phyloP scores from a whole-genome alignment of 208 protist genomes.

The Leishmania lainsoni region DNA sequence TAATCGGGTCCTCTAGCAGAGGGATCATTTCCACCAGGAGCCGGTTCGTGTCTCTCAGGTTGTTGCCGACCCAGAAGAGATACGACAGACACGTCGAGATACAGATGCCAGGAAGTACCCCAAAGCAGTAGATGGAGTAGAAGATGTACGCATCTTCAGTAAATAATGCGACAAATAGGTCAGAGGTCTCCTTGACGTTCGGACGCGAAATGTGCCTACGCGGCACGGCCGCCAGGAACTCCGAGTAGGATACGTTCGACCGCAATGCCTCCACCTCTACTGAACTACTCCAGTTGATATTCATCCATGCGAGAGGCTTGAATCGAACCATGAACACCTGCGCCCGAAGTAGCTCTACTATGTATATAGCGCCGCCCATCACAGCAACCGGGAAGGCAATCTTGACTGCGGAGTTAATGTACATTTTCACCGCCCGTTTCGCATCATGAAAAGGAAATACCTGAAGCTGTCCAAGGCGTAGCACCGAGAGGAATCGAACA shows the following conservation, averaged over 20 bases:
- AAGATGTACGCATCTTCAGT: slow-evolving; percentile 56
- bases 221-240: slow-evolving; percentile 34
- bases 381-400: slow-evolving; percentile 60
- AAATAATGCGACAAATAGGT: slow-evolving; percentile 66
- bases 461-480: slow-evolving; percentile 68
- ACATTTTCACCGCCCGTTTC: slow-evolving; percentile 50
- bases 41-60: slow-evolving; percentile 52
- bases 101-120: slow-evolving; percentile 57
- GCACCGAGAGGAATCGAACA: slow-evolving; percentile 65
- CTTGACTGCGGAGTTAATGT: slow-evolving; percentile 42
- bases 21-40: slow-evolving; percentile 61
- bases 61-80: slow-evolving; percentile 58
- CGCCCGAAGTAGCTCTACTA: slow-evolving; percentile 63
- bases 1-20: slow-evolving; percentile 72
- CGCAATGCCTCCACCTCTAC: slow-evolving; percentile 13
- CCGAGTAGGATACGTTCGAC: slow-evolving; percentile 35
- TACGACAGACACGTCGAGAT: slow-evolving; percentile 62
- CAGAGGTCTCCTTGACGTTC: slow-evolving; percentile 41
- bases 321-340: slow-evolving; percentile 64
- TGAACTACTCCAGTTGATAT: slow-evolving; percentile 27
- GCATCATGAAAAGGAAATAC: slow-evolving; percentile 44
- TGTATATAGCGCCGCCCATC: slow-evolving; percentile 46
- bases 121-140: slow-evolving; percentile 65
- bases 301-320: slow-evolving; percentile 18
- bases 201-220: slow-evolving; percentile 30